A percentile compares a stretch with the other conserved stretches of the same genome.
Conservation (phyloP, 129 eudicot genomes). For the Pittosporum tobira region DNA sequence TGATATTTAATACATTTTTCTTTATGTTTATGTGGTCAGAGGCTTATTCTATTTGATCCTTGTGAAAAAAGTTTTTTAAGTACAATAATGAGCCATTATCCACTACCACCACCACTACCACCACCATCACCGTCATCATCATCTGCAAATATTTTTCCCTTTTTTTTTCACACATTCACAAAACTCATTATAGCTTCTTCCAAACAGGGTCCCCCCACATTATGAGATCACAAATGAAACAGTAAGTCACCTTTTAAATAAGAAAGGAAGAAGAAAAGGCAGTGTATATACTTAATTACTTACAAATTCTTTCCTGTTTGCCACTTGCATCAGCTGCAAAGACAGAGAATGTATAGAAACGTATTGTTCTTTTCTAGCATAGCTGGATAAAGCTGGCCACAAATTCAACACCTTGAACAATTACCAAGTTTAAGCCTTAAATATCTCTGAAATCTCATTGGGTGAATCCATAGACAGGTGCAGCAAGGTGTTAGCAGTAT, state of each 20-base stretch:
- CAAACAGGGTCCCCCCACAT: neutral
- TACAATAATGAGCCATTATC: conserved; percentile 18
- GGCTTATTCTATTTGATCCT: conserved; percentile 42
- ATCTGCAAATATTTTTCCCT: neutral
- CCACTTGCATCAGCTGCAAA: conserved; percentile 11
- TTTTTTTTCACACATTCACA: conserved; percentile 14
- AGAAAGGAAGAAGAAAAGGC: neutral
- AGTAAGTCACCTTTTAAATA: conserved; percentile 11
- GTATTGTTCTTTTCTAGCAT: conserved; percentile 10
- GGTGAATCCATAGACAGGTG: neutral
- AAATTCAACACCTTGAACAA: neutral
- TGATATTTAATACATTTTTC: no score
- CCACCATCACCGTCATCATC: neutral
- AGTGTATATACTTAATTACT: conserved; percentile 8
- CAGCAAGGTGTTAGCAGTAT: no score
- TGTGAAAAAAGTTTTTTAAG: neutral
- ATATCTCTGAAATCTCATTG: neutral
- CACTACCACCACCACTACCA: conserved; percentile 15
- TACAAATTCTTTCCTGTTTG: conserved; percentile 4
- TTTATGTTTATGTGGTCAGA: conserved; percentile 35
- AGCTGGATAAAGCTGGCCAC: conserved; percentile 1
- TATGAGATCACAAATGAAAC: conserved; percentile 11
- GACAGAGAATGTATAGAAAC: neutral
- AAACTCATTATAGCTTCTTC: conserved; percentile 14
- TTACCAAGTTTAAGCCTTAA: neutral